Evolutionary conservation across 805 yeast genomes (phyloP), one percentile per base, ranked within the genome.

Genomic region (Geotrichum ghanense): DNA sequence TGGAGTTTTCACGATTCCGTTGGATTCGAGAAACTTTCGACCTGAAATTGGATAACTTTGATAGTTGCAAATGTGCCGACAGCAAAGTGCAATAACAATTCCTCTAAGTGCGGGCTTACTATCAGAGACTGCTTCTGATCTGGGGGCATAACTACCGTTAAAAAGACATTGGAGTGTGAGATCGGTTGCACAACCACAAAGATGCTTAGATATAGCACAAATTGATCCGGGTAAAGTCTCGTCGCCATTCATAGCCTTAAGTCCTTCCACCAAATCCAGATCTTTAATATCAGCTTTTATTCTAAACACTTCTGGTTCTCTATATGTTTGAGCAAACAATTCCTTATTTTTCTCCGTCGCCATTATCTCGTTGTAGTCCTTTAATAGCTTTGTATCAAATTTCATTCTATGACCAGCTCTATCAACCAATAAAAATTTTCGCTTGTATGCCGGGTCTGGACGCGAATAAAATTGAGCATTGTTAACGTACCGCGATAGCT

Each of bases 161-260:
- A 71, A 50, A 2, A 87, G 60, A 63, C 87, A 81, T 53, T 78
- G 70, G 22, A 89, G 62, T 0, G 96, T 83, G 44, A 88, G 66
- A 60, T 88, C 97, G 0, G 96, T 89, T 1, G 97, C 97, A 2
- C 83, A 94, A 3, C 97, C 97, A 64, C 97, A 88, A 27, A 89
- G 65, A 65, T 88, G 97, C 61, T 88, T 88, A 3, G 95, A 87
- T 2, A 88, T 76, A 1, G 80, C 86, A 6, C 82, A 43, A 3
- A 57, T 44, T 47, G 45, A 4, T 25, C 27, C 9, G 37, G 27
- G 10, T 34, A 25, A 5, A 20, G 19, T 34, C 22, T 17, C 22
- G 16, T 41, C 34, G 22, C 34, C 6, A 23, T 25, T 19, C 20
- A 42, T 17, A 35, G 43, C 17, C 23, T 25, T 7, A 1, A 78